A percentile compares a stretch with the other conserved stretches of the same genome.
These are phyloP conservation scores for Lasiodiplodia gonubiensis DNA, from an alignment of 2,329 filamentous ascomycete genomes.

Conservation along the genomic window DNA sequence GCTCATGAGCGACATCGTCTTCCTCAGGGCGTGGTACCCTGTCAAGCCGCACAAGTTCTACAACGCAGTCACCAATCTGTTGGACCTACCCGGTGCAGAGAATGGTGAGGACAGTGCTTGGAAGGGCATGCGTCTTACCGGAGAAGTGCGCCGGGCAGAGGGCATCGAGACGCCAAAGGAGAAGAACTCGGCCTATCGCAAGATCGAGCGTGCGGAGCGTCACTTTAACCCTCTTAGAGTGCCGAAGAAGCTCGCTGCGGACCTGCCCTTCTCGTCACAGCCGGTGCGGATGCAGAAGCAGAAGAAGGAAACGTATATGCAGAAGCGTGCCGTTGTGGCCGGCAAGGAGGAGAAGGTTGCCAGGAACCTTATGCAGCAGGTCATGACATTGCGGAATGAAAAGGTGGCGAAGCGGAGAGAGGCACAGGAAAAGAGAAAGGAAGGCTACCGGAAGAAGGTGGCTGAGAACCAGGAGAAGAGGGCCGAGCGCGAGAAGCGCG, in stretches of 20 bases:
- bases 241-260: slow-evolving; percentile 78
- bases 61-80: slow-evolving; percentile 91
- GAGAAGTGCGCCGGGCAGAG: slow-evolving; percentile 81
- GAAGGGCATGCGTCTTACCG: slow-evolving; percentile 92
- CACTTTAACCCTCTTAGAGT: slow-evolving; percentile 69
- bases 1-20: slow-evolving; percentile 93
- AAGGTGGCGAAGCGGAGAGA: slow-evolving; percentile 80
- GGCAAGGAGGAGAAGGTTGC: slow-evolving; percentile 86
- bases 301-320: slow-evolving; percentile 83
- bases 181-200: slow-evolving; percentile 84
- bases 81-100: slow-evolving; percentile 59
- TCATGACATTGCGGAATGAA: slow-evolving; percentile 88
- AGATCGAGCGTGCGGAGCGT: slow-evolving; percentile 58
- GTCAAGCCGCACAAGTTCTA: slow-evolving; percentile 96
- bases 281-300: slow-evolving; percentile 82
- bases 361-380: slow-evolving; percentile 87
- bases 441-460: slow-evolving; percentile 81
- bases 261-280: slow-evolving; percentile 91
- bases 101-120: slow-evolving; percentile 58
- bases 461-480: slow-evolving; percentile 84
- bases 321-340: slow-evolving; percentile 88
- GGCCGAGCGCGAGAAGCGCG: slow-evolving; percentile 82
- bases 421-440: slow-evolving; percentile 87
- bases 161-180: slow-evolving; percentile 76
- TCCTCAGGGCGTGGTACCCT: slow-evolving; percentile 95